Percentiles rank a stretch among this genome's conserved stretches.
These are phyloP conservation scores for Gossypium australe DNA, from an alignment of 345 rosid genomes.

Conservation along the genomic window DNA sequence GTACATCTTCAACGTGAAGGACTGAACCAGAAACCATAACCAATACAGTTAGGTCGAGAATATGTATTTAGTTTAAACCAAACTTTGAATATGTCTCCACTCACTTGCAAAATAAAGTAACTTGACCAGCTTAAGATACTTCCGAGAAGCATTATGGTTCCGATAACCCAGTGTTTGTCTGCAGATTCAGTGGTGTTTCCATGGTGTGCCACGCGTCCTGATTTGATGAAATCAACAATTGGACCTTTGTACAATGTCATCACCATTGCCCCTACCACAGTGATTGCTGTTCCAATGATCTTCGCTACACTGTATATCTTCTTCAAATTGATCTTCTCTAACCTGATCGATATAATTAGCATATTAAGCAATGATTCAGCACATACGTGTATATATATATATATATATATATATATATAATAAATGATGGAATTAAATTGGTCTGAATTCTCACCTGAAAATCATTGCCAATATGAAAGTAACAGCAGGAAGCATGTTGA, in stretches of 20 bases:
- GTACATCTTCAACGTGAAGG: conserved; percentile 25
- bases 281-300: conserved; percentile 65
- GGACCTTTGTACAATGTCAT: conserved; percentile 97
- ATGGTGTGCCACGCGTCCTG: conserved; percentile 32
- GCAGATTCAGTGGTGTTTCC: conserved; percentile 28
- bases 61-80: neutral
- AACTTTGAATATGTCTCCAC: neutral
- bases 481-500: conserved; percentile 77
- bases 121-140: conserved; percentile 71
- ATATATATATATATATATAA: no score
- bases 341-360: conserved; percentile 30
- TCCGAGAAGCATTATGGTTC: conserved; percentile 62
- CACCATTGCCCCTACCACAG: conserved; percentile 85
- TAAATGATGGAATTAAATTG: no score
- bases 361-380: neutral
- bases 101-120: conserved; percentile 76
- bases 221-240: conserved; percentile 38
- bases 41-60: neutral
- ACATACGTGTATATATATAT: neutral
- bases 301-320: conserved; percentile 69
- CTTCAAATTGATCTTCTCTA: conserved; percentile 62
- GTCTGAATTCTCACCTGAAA: conserved; percentile 46
- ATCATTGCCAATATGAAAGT: conserved; percentile 81
- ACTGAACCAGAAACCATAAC: neutral
- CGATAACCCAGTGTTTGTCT: conserved; percentile 57